Percentiles rank a stretch among this genome's conserved stretches.
Evolutionary conservation across 2,329 filamentous ascomycete genomes (phyloP).

Genomic region (Daldinia eschscholtzii): DNA sequence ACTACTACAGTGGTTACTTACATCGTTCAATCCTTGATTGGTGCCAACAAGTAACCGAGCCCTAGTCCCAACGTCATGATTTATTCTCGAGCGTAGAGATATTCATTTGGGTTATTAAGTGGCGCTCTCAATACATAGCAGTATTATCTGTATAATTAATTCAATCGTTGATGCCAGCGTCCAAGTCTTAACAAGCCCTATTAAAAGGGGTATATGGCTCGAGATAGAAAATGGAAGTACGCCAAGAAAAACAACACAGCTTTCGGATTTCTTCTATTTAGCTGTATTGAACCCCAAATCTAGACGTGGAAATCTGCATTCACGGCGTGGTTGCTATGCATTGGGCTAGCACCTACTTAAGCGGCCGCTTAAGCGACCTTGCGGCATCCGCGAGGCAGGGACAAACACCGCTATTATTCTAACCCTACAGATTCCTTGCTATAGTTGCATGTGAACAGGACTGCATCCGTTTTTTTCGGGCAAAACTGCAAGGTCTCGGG

Average conservation of each 20-base stretch:
- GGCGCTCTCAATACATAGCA: neutral
- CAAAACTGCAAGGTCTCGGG: conserved; percentile 1
- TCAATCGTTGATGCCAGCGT: neutral
- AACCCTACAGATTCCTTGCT: conserved; percentile 7
- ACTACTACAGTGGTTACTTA: too few relatives aligned
- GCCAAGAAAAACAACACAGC: neutral
- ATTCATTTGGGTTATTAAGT: neutral
- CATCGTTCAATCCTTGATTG: too few relatives aligned
- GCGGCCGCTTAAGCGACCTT: conserved; percentile 33
- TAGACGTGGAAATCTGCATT: neutral
- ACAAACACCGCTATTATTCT: conserved; percentile 3
- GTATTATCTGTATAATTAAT: neutral
- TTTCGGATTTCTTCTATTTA: neutral
- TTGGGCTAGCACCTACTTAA: conserved; percentile 17
- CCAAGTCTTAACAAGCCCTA: neutral
- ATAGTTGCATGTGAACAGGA: conserved; percentile 1
- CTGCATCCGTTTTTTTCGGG: neutral
- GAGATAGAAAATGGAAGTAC: too few relatives aligned
- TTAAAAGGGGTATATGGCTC: neutral
- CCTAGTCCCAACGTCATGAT: too few relatives aligned
- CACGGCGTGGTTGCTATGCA: neutral
- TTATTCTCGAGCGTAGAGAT: too few relatives aligned
- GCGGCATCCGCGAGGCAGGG: conserved; percentile 24
- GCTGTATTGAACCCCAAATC: neutral
- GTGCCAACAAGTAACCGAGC: too few relatives aligned